Evolutionary conservation across 176 grass and related monocot genomes (phyloP), one percentile per base, ranked within the genome.

Genomic region (Zizania latifolia): DNA sequence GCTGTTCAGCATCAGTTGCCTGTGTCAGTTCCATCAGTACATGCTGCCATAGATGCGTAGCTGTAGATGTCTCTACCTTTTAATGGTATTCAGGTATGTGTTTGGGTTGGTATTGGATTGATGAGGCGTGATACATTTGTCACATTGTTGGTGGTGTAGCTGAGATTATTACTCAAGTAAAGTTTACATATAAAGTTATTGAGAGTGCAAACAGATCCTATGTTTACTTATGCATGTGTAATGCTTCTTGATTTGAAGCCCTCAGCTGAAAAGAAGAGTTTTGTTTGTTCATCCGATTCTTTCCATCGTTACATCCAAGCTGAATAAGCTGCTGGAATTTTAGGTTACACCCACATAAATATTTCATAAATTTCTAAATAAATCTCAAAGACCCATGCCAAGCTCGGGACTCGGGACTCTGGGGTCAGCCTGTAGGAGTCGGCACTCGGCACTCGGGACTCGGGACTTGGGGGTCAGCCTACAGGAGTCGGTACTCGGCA

Each of bases 21-120:
- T 35, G 38, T 71, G 9, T 50, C 69, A 36, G 59, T 83, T 65
- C 64, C 74, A 79, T 68, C 58, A 68, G 75, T 79, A 74, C 75
- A 83, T 68, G 80, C 39, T 27, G 10, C 27, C 65, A 46, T 83
- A 83, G 67, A n/a, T 83, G 70, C 61, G 8, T 81, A 86, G 83
- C 27, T 46, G 41, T 84, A 80, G 70, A 50, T 4, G 68, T 66
- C 68, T 34, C 26, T 61, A 16, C 36, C 59, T 38, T 80, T 40
- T 82, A 36, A n/a, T n/a, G n/a, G 48, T 13, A 38, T 41, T 80
- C 65, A 34, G 54, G 40, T 48, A 30, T 27, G 14, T 80, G 26
- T 19, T 8, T 59, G 68, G n/a, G 34, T 65, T 37, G 45, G 23
- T 46, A 68, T 68, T 70, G 61, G 26, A 72, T n/a, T 11, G 33